Evolutionary conservation across 257 asterid species (phyloP).

Genomic region (Plantago major): DNA sequence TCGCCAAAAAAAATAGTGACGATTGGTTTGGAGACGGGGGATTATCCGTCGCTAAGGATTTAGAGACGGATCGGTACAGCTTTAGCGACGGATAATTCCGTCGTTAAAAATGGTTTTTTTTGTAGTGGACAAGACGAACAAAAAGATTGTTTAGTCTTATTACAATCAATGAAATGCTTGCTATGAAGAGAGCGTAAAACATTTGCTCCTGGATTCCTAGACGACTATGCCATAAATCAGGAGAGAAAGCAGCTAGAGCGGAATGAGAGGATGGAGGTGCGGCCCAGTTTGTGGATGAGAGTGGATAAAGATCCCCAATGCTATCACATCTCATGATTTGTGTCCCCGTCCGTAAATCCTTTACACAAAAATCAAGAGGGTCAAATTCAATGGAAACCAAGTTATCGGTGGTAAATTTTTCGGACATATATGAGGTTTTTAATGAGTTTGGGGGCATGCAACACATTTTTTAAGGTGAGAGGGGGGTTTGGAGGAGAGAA

Average conservation of each 20-base stretch:
- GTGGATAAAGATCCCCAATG: neutral
- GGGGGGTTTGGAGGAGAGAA: neutral
- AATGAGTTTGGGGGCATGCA: neutral
- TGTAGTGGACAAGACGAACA: too few species aligned
- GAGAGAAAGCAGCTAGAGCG: neutral
- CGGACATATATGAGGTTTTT: neutral
- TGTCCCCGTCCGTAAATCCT: neutral
- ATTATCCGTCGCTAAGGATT: too few species aligned
- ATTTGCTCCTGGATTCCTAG: neutral
- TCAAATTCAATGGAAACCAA: neutral
- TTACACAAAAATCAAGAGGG: neutral
- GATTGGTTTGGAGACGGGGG: too few species aligned
- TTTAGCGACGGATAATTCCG: too few species aligned
- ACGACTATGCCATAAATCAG: neutral
- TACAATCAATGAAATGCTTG: neutral
- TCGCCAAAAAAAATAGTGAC: too few species aligned
- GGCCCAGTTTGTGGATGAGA: neutral
- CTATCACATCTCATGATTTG: neutral
- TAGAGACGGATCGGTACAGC: too few species aligned
- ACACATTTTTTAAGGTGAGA: neutral
- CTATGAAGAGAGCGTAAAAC: too few species aligned
- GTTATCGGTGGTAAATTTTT: neutral
- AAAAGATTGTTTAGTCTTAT: too few species aligned
- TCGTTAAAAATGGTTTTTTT: too few species aligned
- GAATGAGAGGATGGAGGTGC: neutral